Base-by-base conservation (phyloP, 352 stramenopile species). In the Phytopythium delawarense region DNA sequence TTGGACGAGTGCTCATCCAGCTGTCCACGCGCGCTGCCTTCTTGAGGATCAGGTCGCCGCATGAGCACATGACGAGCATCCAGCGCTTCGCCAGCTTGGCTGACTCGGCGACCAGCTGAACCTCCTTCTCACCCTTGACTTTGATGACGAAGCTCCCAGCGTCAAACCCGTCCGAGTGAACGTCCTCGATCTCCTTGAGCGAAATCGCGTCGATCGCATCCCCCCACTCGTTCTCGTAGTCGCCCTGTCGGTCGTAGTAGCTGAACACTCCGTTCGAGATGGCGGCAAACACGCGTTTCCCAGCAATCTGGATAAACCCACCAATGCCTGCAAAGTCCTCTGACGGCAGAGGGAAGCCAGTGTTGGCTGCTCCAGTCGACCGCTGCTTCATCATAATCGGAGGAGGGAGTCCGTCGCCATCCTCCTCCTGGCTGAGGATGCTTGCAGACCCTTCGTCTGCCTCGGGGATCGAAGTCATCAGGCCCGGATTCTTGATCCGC, bases 31-130 rank as follows among this genome's bases (percentile, higher is more conserved):
- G 73, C 6, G 80, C 65, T 0, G 77, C 67, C 59, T 91, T 92
- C 61, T 88, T 85, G 3, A 96, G 59, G 23, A 94, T 79, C 57
- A 94, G 54, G 21, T 88, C 81, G 23, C 83, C 84, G 57, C 83
- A 93, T 40, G 84, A 96, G 60, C 87, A 96, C 81, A 96, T 94
- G 12, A 93, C 84, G 21, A 96, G 74, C 87, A 96, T 96, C 87
- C 87, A 96, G 21, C 75, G 72, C 70, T 94, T 94, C 7, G 85
- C 83, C 25, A 79, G 61, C 62, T 84, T 85, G 0, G 72, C 78
- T 32, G 69, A 89, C 64, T 92, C 81, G 3, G 84, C 84, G 16
- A 91, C 72, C 23, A 96, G 67, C 59, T 83, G 78, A 20, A 94
- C 79, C 30, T 91, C 73, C 57, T 87, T 78, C 62, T 94, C 83